Percentiles rank a stretch among this genome's conserved stretches.
phyloP scores from a whole-genome alignment of 305 asterid genomes.

The Salvia sclarea region DNA sequence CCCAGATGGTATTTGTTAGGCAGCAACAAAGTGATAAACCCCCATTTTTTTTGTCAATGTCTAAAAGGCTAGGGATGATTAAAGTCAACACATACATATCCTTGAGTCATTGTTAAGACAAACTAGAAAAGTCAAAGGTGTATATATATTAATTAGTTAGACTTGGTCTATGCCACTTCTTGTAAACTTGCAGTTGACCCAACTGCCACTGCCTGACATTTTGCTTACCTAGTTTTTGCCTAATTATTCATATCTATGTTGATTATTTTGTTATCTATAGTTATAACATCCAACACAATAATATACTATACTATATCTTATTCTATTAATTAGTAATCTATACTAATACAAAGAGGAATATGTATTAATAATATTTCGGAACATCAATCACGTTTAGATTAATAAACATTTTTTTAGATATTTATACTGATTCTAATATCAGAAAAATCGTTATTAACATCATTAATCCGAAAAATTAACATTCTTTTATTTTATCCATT shows the following conservation, averaged over 20 bases:
- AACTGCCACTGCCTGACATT: conserved; percentile 32
- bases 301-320: too few relatives aligned
- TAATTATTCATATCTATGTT: background rate
- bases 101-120: conserved; percentile 19
- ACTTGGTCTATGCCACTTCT: conserved; percentile 33
- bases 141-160: background rate
- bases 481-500: too few relatives aligned
- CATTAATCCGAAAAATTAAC: too few relatives aligned
- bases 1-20: conserved; percentile 15
- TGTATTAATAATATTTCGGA: too few relatives aligned
- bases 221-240: conserved; percentile 25
- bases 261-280: background rate
- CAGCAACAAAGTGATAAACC: conserved; percentile 2
- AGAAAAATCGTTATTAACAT: too few relatives aligned
- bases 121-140: background rate
- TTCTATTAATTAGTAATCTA: too few relatives aligned
- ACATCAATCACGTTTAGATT: too few relatives aligned
- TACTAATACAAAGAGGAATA: too few relatives aligned
- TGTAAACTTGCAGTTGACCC: conserved; percentile 35
- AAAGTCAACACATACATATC: background rate
- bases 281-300: background rate
- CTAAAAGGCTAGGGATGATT: background rate
- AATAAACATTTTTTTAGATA: too few relatives aligned
- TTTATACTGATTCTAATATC: too few relatives aligned
- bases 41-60: too few relatives aligned